Percentiles rank a stretch among this genome's conserved stretches.
phyloP scores from a whole-genome alignment of 306 rosid species.

The Quercus bicolor region DNA sequence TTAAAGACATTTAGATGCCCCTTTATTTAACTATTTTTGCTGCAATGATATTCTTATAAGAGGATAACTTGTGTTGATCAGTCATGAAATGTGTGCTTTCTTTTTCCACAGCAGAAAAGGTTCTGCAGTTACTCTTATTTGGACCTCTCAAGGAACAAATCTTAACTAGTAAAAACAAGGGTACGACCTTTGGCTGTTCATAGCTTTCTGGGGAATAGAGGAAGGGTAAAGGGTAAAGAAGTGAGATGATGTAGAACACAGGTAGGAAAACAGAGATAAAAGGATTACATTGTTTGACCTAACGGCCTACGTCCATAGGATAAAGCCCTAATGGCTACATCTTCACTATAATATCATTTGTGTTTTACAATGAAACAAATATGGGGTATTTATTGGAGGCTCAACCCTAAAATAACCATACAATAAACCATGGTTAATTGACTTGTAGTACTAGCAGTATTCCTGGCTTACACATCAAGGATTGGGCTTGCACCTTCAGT shows the following conservation, averaged over 20 bases:
- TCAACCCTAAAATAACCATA: too few species aligned
- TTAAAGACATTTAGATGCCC: neutral
- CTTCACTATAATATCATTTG: too few species aligned
- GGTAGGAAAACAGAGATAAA: too few species aligned
- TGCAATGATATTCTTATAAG: neutral
- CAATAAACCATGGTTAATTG: too few species aligned
- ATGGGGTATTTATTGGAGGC: too few species aligned
- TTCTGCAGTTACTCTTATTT: slow-evolving; percentile 11
- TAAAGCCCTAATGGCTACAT: too few species aligned
- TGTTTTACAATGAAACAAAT: too few species aligned
- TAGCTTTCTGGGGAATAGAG: neutral
- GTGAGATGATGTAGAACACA: neutral
- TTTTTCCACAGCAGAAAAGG: slow-evolving; percentile 7
- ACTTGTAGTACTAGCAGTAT: too few species aligned
- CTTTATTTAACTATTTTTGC: slow-evolving; percentile 4
- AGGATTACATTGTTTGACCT: too few species aligned
- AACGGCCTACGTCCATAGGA: too few species aligned
- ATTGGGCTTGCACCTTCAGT: too few species aligned
- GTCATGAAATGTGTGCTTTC: neutral
- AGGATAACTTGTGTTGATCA: slow-evolving; percentile 11
- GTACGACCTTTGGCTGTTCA: neutral
- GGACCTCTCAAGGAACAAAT: slow-evolving; percentile 3
- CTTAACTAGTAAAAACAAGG: neutral
- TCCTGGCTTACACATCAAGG: too few species aligned
- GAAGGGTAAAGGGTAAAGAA: neutral